Base-by-base conservation (phyloP, 2,329 filamentous ascomycete genomes). In the Ascochyta clinopodiicola region DNA sequence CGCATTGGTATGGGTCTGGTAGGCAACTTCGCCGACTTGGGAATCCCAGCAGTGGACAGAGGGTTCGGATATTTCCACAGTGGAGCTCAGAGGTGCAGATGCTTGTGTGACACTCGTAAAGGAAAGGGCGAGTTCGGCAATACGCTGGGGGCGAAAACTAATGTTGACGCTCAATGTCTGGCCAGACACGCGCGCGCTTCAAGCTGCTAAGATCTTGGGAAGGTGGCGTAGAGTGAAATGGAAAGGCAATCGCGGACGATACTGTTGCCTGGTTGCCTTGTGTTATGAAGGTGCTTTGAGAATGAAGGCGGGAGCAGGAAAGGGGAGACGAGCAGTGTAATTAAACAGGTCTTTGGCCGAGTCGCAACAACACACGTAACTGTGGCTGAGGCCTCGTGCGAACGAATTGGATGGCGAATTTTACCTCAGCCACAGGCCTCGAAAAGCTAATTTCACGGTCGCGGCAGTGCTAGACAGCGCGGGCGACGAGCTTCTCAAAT, bases 1-100 rank as follows among this genome's bases (percentile, higher is more conserved):
- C 66, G 66, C 66, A 68, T 68, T 46, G 40, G 36, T 59, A 44
- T 47, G 38, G 35, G 49, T 39, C 46, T 57, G 51, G 48, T 54
- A 48, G 61, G 64, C 59, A 59, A 54, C 35, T 66, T 34, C 37
- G 55, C 57, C 59, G 59, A 56, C 57, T 47, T 50, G 38, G 57
- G 37, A 37, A 52, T 56, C 51, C 50, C 56, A 15, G 45, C 34
- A 35, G 35, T 32, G 39, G 3, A 38, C 35, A 5, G 36, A 25
- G 13, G 2, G 42, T 45, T 37, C 36, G 17, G 43, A 56, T 47
- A 32, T 45, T 46, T 25, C 44, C 46, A 50, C 46, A 40, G 37
- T 45, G 52, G 40, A 50, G 52, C 45, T 56, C 15, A 39, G 31
- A 49, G 24, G 52, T 37, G 44, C 40, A 45, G 29, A 40, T 50